A percentile compares a stretch with the other conserved stretches of the same genome.
These are phyloP conservation scores for Senna siamea DNA, from an alignment of 306 rosid genomes.

Conservation along the genomic window DNA sequence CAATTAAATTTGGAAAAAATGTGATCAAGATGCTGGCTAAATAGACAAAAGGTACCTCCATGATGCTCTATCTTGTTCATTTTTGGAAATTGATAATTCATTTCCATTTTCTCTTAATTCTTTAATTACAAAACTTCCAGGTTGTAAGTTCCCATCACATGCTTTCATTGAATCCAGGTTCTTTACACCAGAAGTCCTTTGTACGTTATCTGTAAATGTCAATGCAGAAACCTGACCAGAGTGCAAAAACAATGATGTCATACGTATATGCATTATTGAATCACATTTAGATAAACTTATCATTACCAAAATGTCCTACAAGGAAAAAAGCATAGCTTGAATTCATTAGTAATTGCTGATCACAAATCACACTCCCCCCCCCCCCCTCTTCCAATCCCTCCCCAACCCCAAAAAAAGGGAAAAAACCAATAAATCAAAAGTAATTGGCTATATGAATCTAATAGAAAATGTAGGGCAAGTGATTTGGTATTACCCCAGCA, in stretches of 20 bases:
- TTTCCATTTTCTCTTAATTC: slow-evolving; percentile 36
- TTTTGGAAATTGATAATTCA: slow-evolving; percentile 30
- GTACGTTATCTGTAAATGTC: slow-evolving; percentile 39
- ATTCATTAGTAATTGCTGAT: neutral
- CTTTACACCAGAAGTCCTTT: slow-evolving; percentile 24
- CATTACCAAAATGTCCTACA: no score
- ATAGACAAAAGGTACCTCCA: slow-evolving; percentile 47
- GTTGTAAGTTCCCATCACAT: slow-evolving; percentile 37
- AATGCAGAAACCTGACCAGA: slow-evolving; percentile 48
- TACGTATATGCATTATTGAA: no score
- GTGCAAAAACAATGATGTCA: slow-evolving; percentile 19
- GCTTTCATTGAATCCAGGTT: slow-evolving; percentile 25
- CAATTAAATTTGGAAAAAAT: slow-evolving; percentile 30
- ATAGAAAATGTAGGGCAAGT: neutral
- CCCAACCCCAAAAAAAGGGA: slow-evolving; percentile 20
- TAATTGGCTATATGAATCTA: slow-evolving; percentile 19
- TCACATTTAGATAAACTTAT: no score
- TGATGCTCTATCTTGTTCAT: slow-evolving; percentile 31
- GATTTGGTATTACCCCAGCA: slow-evolving; percentile 39
- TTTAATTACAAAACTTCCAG: slow-evolving; percentile 17
- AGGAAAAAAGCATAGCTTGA: neutral
- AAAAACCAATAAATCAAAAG: slow-evolving; percentile 16
- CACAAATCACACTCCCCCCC: no score
- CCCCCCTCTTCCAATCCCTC: no score
- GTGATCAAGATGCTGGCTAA: slow-evolving; percentile 17